Percentiles rank a stretch among this genome's conserved stretches.
These are phyloP conservation scores for Boletus semigastroideus DNA, from an alignment of 1,284 basidiomycete species.

Conservation along the genomic window DNA sequence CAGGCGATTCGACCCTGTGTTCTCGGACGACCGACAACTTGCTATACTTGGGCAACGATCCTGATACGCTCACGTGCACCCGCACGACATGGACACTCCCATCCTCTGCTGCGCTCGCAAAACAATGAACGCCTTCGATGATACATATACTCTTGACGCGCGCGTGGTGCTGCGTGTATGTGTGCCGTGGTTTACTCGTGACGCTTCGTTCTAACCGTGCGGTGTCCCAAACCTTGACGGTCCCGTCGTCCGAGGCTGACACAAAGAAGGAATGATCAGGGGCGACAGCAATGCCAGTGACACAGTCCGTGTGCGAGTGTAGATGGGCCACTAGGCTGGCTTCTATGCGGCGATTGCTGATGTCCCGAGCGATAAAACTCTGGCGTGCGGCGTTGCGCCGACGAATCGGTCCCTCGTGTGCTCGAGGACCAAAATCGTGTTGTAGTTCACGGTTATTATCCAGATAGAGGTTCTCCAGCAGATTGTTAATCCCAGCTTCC, in stretches of 20 bases:
- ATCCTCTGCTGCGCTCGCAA: slow-evolving; percentile 85
- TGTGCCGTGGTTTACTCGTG: slow-evolving; percentile 70
- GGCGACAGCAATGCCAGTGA: slow-evolving; percentile 84
- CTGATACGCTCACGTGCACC: slow-evolving; percentile 66
- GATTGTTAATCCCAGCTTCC: slow-evolving; percentile 81
- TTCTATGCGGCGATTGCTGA: slow-evolving; percentile 51
- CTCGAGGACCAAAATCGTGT: slow-evolving; percentile 85
- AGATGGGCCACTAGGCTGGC: slow-evolving; percentile 83
- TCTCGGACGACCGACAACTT: slow-evolving; percentile 78
- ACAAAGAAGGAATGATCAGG: slow-evolving; percentile 96
- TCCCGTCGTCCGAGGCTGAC: slow-evolving; percentile 83
- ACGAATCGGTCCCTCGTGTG: slow-evolving; percentile 77
- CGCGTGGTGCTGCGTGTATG: slow-evolving; percentile 76
- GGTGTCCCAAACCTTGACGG: slow-evolving; percentile 84
- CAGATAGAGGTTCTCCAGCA: slow-evolving; percentile 87
- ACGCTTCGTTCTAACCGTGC: slow-evolving; percentile 78
- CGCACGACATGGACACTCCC: slow-evolving; percentile 84
- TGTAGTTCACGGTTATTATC: slow-evolving; percentile 83
- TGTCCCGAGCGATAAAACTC: slow-evolving; percentile 53
- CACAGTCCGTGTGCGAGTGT: slow-evolving; percentile 77
- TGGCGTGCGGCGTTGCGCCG: slow-evolving; percentile 71
- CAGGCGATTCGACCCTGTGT: slow-evolving; percentile 63
- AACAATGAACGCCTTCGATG: slow-evolving; percentile 82
- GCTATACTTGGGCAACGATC: slow-evolving; percentile 71
- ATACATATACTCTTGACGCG: slow-evolving; percentile 81